Evolutionary conservation across 2,329 filamentous ascomycete species (phyloP).

Genomic region (Xylariomycetidae sp.): DNA sequence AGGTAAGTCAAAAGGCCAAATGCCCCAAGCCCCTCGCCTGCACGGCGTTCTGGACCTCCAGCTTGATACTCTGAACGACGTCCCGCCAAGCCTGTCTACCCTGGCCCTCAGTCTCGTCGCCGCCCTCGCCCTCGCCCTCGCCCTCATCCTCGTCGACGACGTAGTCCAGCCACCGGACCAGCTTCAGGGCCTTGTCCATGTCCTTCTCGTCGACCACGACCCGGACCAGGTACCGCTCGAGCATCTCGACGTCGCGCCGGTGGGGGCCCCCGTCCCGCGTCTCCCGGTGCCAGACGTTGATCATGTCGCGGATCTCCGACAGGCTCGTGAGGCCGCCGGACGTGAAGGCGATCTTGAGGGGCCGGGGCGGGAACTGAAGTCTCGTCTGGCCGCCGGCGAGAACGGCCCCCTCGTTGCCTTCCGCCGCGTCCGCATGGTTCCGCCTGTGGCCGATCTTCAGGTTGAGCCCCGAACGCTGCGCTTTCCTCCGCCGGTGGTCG

Average conservation of each 20-base stretch:
- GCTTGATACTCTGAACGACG: slow-evolving; percentile 40
- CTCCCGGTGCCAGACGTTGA: slow-evolving; percentile 70
- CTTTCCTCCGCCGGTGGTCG: slow-evolving; percentile 64
- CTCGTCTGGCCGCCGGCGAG: slow-evolving; percentile 33
- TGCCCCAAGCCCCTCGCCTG: slow-evolving; percentile 50
- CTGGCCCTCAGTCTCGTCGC: slow-evolving; percentile 5
- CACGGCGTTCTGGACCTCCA: slow-evolving; percentile 51
- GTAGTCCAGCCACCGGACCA: slow-evolving; percentile 64
- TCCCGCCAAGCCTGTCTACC: slow-evolving; percentile 43
- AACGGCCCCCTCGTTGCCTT: slow-evolving; percentile 11
- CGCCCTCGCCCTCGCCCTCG: slow-evolving; percentile 15
- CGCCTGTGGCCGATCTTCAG: slow-evolving; percentile 29
- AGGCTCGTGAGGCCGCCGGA: slow-evolving; percentile 36
- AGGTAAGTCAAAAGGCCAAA: too few species aligned
- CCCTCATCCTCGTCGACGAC: slow-evolving; percentile 46
- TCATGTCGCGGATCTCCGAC: slow-evolving; percentile 65
- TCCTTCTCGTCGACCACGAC: slow-evolving; percentile 76
- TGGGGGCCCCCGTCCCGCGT: slow-evolving; percentile 75
- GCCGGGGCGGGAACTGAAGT: slow-evolving; percentile 43
- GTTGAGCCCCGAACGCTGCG: slow-evolving; percentile 49
- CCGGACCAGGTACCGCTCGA: slow-evolving; percentile 66
- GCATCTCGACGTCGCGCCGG: slow-evolving; percentile 67
- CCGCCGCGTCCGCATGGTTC: slow-evolving; percentile 9
- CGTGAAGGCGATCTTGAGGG: slow-evolving; percentile 43
- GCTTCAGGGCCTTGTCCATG: slow-evolving; percentile 65